Evolutionary conservation across 768 basidiomycete species (phyloP).

Genomic region (Leccinum aurantiacum): DNA sequence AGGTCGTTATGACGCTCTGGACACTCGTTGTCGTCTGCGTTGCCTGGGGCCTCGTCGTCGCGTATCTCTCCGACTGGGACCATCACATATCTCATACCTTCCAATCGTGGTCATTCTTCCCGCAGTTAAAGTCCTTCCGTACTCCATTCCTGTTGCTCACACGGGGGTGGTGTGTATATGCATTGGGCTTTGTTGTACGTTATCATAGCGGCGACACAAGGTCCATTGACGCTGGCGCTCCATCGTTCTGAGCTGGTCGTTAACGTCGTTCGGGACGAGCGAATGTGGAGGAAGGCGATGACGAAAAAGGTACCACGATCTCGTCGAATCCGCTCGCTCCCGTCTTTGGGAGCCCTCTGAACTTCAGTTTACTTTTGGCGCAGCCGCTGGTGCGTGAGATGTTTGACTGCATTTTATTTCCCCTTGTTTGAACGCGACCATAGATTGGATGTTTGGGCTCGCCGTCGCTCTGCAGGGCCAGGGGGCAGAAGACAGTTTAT

Average conservation of each 20-base stretch:
- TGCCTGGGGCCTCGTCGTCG: conserved; percentile 19
- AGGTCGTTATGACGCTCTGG: conserved; percentile 24
- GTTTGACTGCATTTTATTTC: not conserved
- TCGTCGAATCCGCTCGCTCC: too few species aligned
- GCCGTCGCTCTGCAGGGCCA: too few species aligned
- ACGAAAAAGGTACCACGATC: conserved; percentile 5
- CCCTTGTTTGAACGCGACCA: not conserved
- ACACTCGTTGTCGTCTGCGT: conserved; percentile 20
- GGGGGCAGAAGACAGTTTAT: too few species aligned
- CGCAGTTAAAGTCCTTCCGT: too few species aligned
- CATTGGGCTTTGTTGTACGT: conserved; percentile 26
- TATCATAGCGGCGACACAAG: conserved; percentile 28
- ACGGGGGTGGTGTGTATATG: not conserved
- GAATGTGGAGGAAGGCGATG: conserved; percentile 18
- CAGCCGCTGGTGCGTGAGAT: too few species aligned
- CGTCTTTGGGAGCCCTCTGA: too few species aligned
- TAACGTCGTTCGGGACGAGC: conserved; percentile 26
- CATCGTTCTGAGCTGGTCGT: conserved; percentile 25
- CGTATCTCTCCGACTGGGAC: too few species aligned
- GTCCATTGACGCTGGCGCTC: conserved; percentile 32
- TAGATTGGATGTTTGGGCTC: conserved; percentile 34
- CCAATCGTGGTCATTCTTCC: too few species aligned
- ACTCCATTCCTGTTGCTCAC: too few species aligned
- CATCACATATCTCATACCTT: too few species aligned
- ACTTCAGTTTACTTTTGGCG: too few species aligned